A percentile compares a stretch with the other conserved stretches of the same genome.
These are phyloP conservation scores for Aspergillus viridinutans DNA, from an alignment of 2,329 filamentous ascomycete species.

Conservation along the genomic window DNA sequence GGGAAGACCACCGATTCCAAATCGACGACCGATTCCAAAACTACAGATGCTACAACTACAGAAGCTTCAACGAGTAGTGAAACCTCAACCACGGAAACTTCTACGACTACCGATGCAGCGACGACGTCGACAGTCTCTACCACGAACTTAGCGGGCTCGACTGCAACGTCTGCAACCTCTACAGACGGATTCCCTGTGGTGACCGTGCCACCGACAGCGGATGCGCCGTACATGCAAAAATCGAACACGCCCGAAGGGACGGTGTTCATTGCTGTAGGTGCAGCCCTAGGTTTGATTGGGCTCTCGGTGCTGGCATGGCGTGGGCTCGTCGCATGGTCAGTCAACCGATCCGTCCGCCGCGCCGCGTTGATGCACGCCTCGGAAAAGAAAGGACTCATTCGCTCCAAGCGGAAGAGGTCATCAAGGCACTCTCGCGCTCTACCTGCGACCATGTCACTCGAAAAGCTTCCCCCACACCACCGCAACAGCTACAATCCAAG, in stretches of 20 bases:
- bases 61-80: conserved; percentile 16
- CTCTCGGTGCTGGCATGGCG: conserved; percentile 85
- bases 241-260: conserved; percentile 85
- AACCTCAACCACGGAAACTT: conserved; percentile 12
- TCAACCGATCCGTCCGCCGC: conserved; percentile 85
- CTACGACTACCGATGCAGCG: conserved; percentile 18
- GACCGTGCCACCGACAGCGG: conserved; percentile 73
- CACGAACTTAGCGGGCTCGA: conserved; percentile 20
- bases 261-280: conserved; percentile 91
- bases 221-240: conserved; percentile 88
- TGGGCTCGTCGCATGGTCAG: conserved; percentile 77
- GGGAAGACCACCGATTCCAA: background rate
- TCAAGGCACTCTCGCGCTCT: conserved; percentile 16
- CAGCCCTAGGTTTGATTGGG: conserved; percentile 77
- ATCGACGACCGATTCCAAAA: background rate
- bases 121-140: conserved; percentile 16
- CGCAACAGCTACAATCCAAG: conserved; percentile 36
- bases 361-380: conserved; percentile 73
- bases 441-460: conserved; percentile 49
- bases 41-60: conserved; percentile 16
- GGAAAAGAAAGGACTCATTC: conserved; percentile 66
- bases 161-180: conserved; percentile 21
- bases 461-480: conserved; percentile 41
- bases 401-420: conserved; percentile 35
- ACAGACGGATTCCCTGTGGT: conserved; percentile 61